Evolutionary conservation across 1,284 basidiomycete species (phyloP).

Genomic region (Puccinia novopanici): DNA sequence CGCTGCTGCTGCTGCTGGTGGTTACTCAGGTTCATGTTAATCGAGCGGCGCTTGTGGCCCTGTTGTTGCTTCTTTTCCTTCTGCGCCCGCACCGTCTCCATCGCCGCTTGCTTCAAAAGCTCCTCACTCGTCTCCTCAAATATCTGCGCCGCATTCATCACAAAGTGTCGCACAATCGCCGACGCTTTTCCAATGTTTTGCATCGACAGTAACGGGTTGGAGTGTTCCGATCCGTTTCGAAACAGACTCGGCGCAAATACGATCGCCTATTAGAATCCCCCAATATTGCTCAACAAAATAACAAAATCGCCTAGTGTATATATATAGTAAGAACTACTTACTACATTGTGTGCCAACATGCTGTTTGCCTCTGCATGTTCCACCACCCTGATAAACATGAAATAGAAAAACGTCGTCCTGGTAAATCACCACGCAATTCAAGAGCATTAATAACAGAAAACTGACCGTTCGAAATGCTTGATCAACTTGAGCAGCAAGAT

Average conservation of each 20-base stretch:
- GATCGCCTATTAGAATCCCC: constrained; percentile 22
- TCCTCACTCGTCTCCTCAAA: constrained; percentile 13
- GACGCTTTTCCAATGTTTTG: constrained; percentile 50
- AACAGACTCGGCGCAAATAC: constrained; percentile 47
- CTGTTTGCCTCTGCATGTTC: constrained; percentile 37
- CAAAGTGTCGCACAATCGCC: constrained; percentile 47
- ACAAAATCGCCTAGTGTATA: neutral
- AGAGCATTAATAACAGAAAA: neutral
- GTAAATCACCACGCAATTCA: neutral
- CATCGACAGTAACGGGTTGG: constrained; percentile 49
- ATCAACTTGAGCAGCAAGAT: constrained; percentile 39
- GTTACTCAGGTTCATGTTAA: constrained; percentile 6
- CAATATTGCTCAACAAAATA: too few relatives aligned
- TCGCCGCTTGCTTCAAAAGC: neutral
- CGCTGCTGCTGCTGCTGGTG: too few relatives aligned
- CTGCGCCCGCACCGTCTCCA: neutral
- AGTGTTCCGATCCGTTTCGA: constrained; percentile 45
- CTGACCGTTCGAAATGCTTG: constrained; percentile 45
- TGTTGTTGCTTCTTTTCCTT: neutral
- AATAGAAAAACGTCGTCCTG: neutral
- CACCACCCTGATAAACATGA: constrained; percentile 19
- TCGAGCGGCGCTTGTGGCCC: constrained; percentile 1
- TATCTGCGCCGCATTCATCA: constrained; percentile 15
- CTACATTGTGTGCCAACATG: constrained; percentile 49
- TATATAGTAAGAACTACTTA: constrained; percentile 23